Evolutionary conservation across 345 rosid species (phyloP), one percentile per base, ranked within the genome.

Genomic region (Kernera saxatilis): DNA sequence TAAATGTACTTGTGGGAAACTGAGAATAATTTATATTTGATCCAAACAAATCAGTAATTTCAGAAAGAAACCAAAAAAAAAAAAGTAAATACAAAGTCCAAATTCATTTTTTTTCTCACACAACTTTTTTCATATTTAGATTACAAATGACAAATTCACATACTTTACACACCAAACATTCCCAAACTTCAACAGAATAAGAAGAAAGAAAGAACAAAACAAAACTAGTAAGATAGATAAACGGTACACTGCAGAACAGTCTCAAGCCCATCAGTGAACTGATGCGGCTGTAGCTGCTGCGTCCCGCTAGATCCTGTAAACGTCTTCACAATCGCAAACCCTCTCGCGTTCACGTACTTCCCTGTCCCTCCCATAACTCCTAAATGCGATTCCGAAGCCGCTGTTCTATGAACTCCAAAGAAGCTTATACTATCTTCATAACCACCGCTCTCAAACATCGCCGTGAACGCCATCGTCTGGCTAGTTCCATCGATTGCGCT

Each of bases 331-430:
- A 83, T 77, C 3, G 98, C 93, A 29, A 63, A 87, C 0, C 94
- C 98, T 57, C 80, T 78, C 2, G 91, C 91, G 74, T 91, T 87
- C 49, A 85, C 91, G 76, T 83, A 85, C 71, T 85, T 89, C 10
- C 98, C 96, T 0, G 96, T 93, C 10, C 97, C 98, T 35, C 94
- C 98, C 97, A 87, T 91, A 57, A 93, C 70, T 2, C 92, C 85
- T 44, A 90, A 70, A 76, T 87, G 96, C 2, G 97, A 91, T 69
- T 91, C 97, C 0, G 97, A 87, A 23, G 71, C 87, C 2, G 84
- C 91, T 1, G 87, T 87, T 56, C 82, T 72, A 18, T 84, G 91
- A 57, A 91, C 89, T 26, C 97, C 98, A 5, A 87, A 91, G 73
- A 93, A 81, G 82, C 91, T 86, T 69, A 93, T 80, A 50, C 89